A percentile compares a stretch with the other conserved stretches of the same genome.
These are phyloP conservation scores for Candida albicans DNA, from an alignment of 1,139 yeast species.

Conservation along the genomic window DNA sequence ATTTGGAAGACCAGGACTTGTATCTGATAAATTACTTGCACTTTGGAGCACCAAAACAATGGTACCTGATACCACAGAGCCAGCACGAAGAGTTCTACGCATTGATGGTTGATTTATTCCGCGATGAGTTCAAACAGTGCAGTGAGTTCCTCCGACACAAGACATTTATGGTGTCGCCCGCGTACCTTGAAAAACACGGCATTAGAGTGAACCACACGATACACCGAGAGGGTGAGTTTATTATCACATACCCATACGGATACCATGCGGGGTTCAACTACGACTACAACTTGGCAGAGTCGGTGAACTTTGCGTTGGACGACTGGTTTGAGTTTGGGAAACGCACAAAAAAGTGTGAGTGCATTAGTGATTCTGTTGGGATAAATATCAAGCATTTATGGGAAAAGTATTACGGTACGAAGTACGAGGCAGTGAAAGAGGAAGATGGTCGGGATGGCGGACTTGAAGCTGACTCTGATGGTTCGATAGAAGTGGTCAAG, in stretches of 20 bases:
- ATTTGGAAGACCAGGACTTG: constrained; percentile 83
- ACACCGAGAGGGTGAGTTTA: constrained; percentile 72
- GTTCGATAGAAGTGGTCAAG: constrained; percentile 1
- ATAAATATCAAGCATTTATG: constrained; percentile 57
- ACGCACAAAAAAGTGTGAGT: constrained; percentile 63
- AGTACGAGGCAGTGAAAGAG: constrained; percentile 20
- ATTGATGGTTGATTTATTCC: constrained; percentile 68
- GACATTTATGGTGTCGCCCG: constrained; percentile 75
- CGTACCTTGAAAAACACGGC: constrained; percentile 55
- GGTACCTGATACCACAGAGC: constrained; percentile 83
- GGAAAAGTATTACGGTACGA: constrained; percentile 36
- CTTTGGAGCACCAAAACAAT: constrained; percentile 90
- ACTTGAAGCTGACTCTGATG: constrained; percentile 6
- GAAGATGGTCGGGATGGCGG: background rate
- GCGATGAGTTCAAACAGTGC: constrained; percentile 64
- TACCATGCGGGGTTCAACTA: constrained; percentile 84
- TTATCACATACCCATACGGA: constrained; percentile 82
- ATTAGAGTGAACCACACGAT: constrained; percentile 64
- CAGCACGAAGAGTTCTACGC: constrained; percentile 57
- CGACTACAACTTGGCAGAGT: constrained; percentile 77
- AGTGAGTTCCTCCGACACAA: constrained; percentile 78
- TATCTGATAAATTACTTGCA: constrained; percentile 82
- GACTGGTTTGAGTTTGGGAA: constrained; percentile 77
- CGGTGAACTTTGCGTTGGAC: constrained; percentile 76
- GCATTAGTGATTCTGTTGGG: constrained; percentile 75